Percentiles rank a stretch among this genome's conserved stretches.
These are phyloP conservation scores for Tinospora cordifolia DNA, from an alignment of 164 flowering plant species.

Conservation along the genomic window DNA sequence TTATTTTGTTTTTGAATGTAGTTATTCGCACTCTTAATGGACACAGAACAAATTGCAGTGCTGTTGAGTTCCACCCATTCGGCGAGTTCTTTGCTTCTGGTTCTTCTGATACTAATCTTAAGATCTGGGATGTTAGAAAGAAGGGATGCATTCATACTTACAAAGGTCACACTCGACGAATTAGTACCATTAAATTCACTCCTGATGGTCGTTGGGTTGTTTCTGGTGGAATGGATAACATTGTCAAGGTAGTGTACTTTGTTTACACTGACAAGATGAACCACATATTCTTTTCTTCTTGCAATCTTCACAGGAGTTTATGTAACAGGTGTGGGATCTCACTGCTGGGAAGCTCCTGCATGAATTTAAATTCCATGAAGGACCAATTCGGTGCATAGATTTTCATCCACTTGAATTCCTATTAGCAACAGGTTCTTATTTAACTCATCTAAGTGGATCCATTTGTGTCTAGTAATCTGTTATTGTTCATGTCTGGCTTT, in stretches of 20 bases:
- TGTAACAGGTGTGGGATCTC: conserved; percentile 75
- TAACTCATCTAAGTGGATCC: background rate
- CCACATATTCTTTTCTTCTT: background rate
- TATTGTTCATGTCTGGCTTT: background rate
- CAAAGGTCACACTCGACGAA: conserved; percentile 70
- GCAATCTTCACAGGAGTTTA: background rate
- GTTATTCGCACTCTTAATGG: conserved; percentile 80
- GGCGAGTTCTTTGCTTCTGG: conserved; percentile 94
- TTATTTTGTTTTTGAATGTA: conserved; percentile 48
- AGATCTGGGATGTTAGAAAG: conserved; percentile 84
- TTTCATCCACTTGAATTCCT: conserved; percentile 91
- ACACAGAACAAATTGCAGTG: conserved; percentile 70
- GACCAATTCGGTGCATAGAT: conserved; percentile 60
- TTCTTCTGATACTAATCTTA: conserved; percentile 65
- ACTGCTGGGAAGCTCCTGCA: conserved; percentile 92
- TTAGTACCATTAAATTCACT: conserved; percentile 59
- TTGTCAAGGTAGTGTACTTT: conserved; percentile 55
- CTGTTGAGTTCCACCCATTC: conserved; percentile 84
- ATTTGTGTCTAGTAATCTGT: background rate
- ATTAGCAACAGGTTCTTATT: conserved; percentile 63
- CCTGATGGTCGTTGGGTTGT: conserved; percentile 99
- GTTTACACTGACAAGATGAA: background rate
- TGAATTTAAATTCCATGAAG: conserved; percentile 79
- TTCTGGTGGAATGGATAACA: conserved; percentile 80
- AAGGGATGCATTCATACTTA: conserved; percentile 92